A percentile compares a stretch with the other conserved stretches of the same genome.
Conservation (phyloP, 228 moss, liverwort and hornwort genomes). For the Sphagnum magellanicum region DNA sequence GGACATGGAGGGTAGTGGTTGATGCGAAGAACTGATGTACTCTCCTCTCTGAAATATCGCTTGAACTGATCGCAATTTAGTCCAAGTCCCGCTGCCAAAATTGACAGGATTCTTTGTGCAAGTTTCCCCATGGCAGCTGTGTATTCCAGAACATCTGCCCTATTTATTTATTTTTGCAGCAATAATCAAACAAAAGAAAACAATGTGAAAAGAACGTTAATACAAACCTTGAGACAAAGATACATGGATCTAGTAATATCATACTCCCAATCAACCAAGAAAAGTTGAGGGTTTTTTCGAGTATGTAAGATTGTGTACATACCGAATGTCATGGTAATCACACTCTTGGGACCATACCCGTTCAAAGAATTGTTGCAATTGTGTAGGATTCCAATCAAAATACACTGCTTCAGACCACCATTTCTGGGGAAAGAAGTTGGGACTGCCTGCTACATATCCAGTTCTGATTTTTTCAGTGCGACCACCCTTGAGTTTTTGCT, state of each 20-base stretch:
- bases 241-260: no score
- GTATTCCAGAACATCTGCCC: background rate
- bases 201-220: no score
- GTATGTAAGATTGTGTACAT: no score
- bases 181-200: background rate
- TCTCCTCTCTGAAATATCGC: background rate
- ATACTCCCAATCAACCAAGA: no score
- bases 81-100: background rate
- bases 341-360: background rate
- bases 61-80: no score
- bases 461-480: background rate
- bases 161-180: background rate
- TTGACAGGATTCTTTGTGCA: background rate
- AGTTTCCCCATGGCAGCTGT: background rate
- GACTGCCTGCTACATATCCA: background rate
- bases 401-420: background rate
- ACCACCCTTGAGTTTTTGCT: background rate
- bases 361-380: background rate
- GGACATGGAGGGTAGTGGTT: constrained; percentile 15
- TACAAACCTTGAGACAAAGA: no score
- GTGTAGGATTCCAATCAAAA: background rate
- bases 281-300: no score
- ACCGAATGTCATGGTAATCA: no score
- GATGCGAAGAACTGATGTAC: background rate
- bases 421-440: background rate